These are phyloP conservation scores for Saccharomyces hybrid DNA, from an alignment of 1,139 yeast genomes.

Conservation along the genomic window DNA sequence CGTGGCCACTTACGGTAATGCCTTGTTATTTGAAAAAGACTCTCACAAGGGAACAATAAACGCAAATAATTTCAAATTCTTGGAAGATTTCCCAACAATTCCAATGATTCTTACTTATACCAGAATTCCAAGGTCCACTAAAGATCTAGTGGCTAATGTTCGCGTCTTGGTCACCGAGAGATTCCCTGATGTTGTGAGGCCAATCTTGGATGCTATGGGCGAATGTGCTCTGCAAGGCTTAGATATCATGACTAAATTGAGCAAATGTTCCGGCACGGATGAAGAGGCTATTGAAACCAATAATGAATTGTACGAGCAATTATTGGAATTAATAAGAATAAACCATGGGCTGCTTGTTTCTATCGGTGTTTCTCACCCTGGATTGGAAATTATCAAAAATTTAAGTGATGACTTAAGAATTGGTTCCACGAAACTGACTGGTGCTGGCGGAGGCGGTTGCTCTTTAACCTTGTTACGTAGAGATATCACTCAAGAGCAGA, in stretches of 20 bases:
- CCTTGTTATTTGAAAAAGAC: conserved; percentile 73
- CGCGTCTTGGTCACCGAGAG: conserved; percentile 42
- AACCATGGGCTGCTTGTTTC: conserved; percentile 87
- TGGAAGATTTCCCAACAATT: conserved; percentile 50
- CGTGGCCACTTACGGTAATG: conserved; percentile 94
- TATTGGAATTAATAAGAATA: conserved; percentile 64
- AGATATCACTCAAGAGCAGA: conserved; percentile 36
- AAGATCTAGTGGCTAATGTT: conserved; percentile 73
- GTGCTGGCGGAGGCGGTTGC: conserved; percentile 99
- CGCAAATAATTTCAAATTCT: conserved; percentile 15
- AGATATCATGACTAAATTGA: conserved; percentile 9
- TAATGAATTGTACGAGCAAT: conserved; percentile 29
- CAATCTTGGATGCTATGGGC: conserved; percentile 67
- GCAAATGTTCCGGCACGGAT: background rate
- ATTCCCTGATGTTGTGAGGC: conserved; percentile 43
- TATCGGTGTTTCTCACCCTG: conserved; percentile 88
- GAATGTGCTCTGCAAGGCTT: conserved; percentile 57
- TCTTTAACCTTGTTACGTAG: conserved; percentile 76
- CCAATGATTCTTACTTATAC: conserved; percentile 77
- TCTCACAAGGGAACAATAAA: conserved; percentile 18
- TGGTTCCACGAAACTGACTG: conserved; percentile 91
- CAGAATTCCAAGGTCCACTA: conserved; percentile 78
- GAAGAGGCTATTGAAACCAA: conserved; percentile 33
- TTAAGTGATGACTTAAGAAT: conserved; percentile 52
- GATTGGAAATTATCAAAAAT: conserved; percentile 63